Conservation (phyloP, 106 monocot species). For the Dactylorhiza incarnata region DNA sequence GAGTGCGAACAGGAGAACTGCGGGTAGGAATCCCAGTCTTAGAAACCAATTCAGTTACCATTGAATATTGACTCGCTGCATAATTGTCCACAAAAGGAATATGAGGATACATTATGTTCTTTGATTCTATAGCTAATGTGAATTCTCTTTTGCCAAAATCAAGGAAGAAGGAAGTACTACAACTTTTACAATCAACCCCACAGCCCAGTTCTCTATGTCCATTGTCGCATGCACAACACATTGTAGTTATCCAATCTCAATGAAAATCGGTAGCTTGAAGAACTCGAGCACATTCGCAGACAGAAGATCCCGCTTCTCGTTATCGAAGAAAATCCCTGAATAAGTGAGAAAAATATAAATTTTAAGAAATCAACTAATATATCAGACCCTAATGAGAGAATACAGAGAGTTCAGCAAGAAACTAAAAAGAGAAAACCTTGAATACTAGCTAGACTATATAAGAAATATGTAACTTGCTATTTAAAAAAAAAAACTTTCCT, state of each 20-base stretch:
- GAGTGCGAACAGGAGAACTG: slow-evolving; percentile 4
- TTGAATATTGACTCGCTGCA: not conserved
- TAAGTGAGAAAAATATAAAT: not conserved
- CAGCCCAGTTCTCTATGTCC: slow-evolving; percentile 4
- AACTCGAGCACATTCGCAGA: slow-evolving; percentile 5
- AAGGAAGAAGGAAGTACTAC: slow-evolving; percentile 8
- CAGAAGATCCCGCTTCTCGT: slow-evolving; percentile 8
- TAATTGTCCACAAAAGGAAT: not conserved
- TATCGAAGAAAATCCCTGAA: slow-evolving; percentile 15
- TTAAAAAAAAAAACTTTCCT: too few relatives aligned
- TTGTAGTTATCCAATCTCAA: slow-evolving; percentile 16
- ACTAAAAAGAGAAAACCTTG: too few relatives aligned
- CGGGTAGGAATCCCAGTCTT: not conserved
- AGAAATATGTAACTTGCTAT: too few relatives aligned
- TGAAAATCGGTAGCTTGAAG: slow-evolving; percentile 8
- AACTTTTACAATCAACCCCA: slow-evolving; percentile 1
- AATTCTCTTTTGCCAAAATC: slow-evolving; percentile 14
- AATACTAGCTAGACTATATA: too few relatives aligned
- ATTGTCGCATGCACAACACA: slow-evolving; percentile 20
- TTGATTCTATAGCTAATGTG: not conserved
- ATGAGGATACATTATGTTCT: not conserved
- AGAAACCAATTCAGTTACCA: not conserved
- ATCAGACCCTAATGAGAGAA: not conserved
- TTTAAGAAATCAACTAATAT: not conserved
- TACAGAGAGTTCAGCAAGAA: too few relatives aligned